phyloP scores from a whole-genome alignment of 108 stramenopile species.

The Skeletonema potamos region DNA sequence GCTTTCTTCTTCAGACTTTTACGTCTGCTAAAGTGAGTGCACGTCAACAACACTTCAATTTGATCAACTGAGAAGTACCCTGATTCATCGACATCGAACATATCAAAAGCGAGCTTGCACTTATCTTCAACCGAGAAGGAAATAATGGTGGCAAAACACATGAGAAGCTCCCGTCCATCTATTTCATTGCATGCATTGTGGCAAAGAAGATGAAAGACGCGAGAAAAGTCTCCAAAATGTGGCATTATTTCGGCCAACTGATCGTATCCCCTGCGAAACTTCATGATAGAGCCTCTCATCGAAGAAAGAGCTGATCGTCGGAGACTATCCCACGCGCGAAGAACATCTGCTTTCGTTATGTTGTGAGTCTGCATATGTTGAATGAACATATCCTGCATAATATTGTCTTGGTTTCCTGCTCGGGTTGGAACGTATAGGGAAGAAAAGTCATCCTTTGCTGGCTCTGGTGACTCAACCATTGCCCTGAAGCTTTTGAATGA shows the following conservation, averaged over 20 bases:
- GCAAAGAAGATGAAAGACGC: conserved; percentile 58
- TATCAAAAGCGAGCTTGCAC: conserved; percentile 64
- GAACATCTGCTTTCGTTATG: conserved; percentile 18
- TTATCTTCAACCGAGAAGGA: conserved; percentile 48
- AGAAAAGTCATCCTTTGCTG: conserved; percentile 59
- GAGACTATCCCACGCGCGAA: conserved; percentile 19
- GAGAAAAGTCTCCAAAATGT: conserved; percentile 59
- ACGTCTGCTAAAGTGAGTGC: conserved; percentile 57
- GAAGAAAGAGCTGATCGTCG: conserved; percentile 6
- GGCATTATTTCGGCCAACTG: conserved; percentile 51
- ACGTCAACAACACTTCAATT: conserved; percentile 56
- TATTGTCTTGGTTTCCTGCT: conserved; percentile 5
- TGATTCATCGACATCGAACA: conserved; percentile 72
- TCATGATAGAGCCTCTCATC: not conserved
- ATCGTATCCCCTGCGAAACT: conserved; percentile 35
- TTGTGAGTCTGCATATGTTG: conserved; percentile 9
- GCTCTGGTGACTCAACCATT: conserved; percentile 72
- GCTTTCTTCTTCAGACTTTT: conserved; percentile 60
- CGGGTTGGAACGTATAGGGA: conserved; percentile 5
- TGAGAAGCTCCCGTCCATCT: conserved; percentile 63
- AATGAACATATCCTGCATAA: conserved; percentile 9
- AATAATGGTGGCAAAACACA: conserved; percentile 66
- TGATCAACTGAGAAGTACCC: conserved; percentile 54
- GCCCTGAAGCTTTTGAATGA: conserved; percentile 69
- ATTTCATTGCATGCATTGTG: conserved; percentile 25